Evolutionary conservation across 2,329 filamentous ascomycete genomes (phyloP), one percentile per base, ranked within the genome.

Genomic region (Ustulina deusta): DNA sequence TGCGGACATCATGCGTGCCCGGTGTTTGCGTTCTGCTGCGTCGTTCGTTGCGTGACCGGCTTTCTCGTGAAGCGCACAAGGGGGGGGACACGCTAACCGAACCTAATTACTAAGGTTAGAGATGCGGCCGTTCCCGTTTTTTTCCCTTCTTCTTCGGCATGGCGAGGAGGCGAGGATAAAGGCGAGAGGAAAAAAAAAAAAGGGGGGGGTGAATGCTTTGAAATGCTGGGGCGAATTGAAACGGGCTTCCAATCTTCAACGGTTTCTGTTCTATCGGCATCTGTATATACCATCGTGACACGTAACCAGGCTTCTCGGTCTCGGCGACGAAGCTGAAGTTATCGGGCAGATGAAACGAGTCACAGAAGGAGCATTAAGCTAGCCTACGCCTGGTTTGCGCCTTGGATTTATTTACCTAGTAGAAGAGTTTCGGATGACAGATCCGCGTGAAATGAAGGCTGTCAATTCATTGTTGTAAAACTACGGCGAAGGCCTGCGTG

Each of bases 1-100:
- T 46, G 36, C 52, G 10, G 36, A 29, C 17, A 48, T 36, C 48
- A 38, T 49, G 60, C 25, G 32, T 36, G n/a, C 29, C 25, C 59
- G 60, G 63, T 42, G 57, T 56, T 56, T 66, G 64, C n/a, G 22
- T 49, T 22, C 6, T 52, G 15, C 3, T 34, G 15, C 17, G 6
- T 3, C 20, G 48, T 29, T 29, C 20, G 20, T 7, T 59, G 46
- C 22, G 42, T 32, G 11, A 27, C 49, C 40, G 34, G 44, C 9
- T 44, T 52, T 38, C 15, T 49, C 3, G 27, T 51, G 65, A 44
- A n/a, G 49, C 44, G 7, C n/a, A 40, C 15, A 20, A 58, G 29
- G 17, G 27, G 59, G 22, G 27, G 49, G 44, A 48, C 38, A 54
- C 34, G 38, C 36, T 22, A 9, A 48, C 13, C 7, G 38, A 15